Conservation (phyloP, 1,284 basidiomycete genomes). For the Sphagnurus paluster region DNA sequence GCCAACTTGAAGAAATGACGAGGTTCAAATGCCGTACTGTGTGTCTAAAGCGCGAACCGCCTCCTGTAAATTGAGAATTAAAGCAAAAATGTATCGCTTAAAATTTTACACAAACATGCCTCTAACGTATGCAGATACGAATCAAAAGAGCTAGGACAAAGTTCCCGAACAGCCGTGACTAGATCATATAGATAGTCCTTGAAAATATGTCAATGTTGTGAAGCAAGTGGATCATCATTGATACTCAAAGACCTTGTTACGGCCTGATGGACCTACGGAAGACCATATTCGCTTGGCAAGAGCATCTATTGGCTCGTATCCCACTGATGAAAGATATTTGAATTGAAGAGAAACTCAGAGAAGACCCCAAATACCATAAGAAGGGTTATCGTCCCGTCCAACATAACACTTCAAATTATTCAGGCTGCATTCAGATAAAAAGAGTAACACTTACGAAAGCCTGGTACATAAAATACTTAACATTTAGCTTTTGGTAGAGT, state of each 20-base stretch:
- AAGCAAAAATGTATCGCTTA: not conserved
- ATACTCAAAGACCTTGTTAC: slow-evolving; percentile 75
- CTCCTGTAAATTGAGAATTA: slow-evolving; percentile 3
- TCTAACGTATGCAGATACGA: slow-evolving; percentile 79
- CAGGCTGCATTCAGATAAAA: not conserved
- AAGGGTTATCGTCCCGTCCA: slow-evolving; percentile 74
- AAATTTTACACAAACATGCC: no score
- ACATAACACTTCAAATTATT: slow-evolving; percentile 64
- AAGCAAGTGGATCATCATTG: no score
- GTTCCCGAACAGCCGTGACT: slow-evolving; percentile 61
- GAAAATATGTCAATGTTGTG: not conserved
- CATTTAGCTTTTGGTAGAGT: not conserved
- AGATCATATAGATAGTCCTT: slow-evolving; percentile 85
- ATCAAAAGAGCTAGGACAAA: slow-evolving; percentile 76
- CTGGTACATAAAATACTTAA: slow-evolving; percentile 22
- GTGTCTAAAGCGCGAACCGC: slow-evolving; percentile 17
- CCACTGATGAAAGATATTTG: slow-evolving; percentile 49
- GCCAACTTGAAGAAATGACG: no score
- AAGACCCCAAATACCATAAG: slow-evolving; percentile 56
- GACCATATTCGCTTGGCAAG: slow-evolving; percentile 72
- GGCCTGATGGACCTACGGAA: slow-evolving; percentile 80
- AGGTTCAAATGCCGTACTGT: not conserved
- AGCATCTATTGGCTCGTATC: slow-evolving; percentile 69
- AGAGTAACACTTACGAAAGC: slow-evolving; percentile 30
- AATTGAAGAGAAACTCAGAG: not conserved